A percentile compares a stretch with the other conserved stretches of the same genome.
Conservation (phyloP, 2,329 filamentous ascomycete genomes). For the Pestalotiopsis sp. region DNA sequence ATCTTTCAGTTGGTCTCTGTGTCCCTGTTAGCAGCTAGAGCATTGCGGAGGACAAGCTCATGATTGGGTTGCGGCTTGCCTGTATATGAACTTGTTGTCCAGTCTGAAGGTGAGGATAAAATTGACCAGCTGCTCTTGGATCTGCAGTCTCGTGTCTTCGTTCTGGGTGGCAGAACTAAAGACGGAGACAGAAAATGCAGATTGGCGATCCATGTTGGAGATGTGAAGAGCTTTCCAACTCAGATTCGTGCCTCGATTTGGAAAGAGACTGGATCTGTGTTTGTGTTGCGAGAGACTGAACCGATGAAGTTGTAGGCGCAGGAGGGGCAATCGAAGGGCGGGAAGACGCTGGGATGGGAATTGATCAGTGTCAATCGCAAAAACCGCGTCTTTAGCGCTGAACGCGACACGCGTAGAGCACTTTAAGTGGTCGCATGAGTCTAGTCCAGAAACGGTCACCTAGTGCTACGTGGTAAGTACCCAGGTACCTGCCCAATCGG, state of each 20-base stretch:
- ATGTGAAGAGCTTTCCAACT: conserved; percentile 6
- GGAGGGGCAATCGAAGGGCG: background rate
- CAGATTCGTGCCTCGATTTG: background rate
- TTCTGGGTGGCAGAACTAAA: conserved; percentile 69
- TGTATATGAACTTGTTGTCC: conserved; percentile 93
- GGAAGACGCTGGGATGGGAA: background rate
- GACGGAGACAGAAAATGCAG: conserved; percentile 83
- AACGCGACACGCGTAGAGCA: background rate
- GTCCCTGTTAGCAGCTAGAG: conserved; percentile 19
- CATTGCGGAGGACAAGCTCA: too few species aligned
- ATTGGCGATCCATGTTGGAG: conserved; percentile 78
- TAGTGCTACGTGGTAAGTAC: background rate
- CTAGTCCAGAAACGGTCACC: background rate
- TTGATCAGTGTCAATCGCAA: background rate
- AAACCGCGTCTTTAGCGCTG: background rate
- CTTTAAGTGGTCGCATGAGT: background rate
- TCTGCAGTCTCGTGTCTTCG: conserved; percentile 70
- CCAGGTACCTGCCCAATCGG: background rate
- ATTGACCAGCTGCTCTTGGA: conserved; percentile 80
- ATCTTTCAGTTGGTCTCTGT: conserved; percentile 89
- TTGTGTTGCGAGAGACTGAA: background rate
- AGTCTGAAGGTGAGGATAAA: conserved; percentile 94
- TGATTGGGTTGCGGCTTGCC: conserved; percentile 51
- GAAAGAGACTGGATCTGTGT: background rate
- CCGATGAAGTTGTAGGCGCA: background rate